Evolutionary conservation across 2,329 filamentous ascomycete species (phyloP).

Genomic region (Colletotrichum sp.): DNA sequence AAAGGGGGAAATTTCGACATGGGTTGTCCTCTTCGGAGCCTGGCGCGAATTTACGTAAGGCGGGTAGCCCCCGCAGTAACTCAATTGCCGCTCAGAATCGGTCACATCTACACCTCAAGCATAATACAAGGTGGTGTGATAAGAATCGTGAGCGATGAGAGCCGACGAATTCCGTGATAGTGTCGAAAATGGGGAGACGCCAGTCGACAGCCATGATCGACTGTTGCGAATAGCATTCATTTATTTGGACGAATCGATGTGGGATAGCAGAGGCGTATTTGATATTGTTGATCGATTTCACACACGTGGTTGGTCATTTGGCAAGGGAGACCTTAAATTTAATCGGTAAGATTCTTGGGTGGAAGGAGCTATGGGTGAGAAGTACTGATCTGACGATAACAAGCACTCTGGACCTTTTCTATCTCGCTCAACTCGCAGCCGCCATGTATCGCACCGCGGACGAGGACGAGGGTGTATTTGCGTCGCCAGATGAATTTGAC

Average conservation of each 20-base stretch:
- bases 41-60: not conserved
- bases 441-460: constrained; percentile 10
- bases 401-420: constrained; percentile 19
- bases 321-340: not conserved
- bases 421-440: constrained; percentile 15
- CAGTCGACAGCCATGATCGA: constrained; percentile 1
- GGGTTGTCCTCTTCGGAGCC: not conserved
- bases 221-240: constrained; percentile 18
- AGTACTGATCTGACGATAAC: not conserved
- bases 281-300: constrained; percentile 16
- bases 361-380: not conserved
- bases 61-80: not conserved
- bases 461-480: not conserved
- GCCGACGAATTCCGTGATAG: constrained; percentile 1
- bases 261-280: not conserved
- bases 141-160: not conserved
- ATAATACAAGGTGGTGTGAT: not conserved
- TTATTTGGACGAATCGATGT: not conserved
- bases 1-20: not conserved
- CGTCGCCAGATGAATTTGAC: not conserved
- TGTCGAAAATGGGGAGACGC: not conserved
- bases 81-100: not conserved
- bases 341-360: not conserved
- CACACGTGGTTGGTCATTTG: constrained; percentile 9
- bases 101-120: not conserved